phyloP scores from a whole-genome alignment of 805 yeast species.

The Isabelozyma heimii region DNA sequence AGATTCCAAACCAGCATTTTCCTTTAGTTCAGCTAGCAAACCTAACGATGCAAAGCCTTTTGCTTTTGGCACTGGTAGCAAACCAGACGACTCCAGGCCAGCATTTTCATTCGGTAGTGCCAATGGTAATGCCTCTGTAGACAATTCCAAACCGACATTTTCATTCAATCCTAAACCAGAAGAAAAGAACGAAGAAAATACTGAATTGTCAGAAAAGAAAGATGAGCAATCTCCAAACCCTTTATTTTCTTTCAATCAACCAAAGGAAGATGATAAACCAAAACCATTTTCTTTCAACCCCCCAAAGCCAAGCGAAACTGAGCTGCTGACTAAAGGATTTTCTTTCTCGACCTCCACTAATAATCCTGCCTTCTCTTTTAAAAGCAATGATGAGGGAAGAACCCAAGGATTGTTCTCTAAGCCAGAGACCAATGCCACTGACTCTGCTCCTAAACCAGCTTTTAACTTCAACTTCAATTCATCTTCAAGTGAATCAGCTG shows the following conservation, averaged over 20 bases:
- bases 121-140: conserved; percentile 2
- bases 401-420: background rate
- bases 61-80: conserved; percentile 10
- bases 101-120: conserved; percentile 15
- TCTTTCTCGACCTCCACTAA: conserved; percentile 9
- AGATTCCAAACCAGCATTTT: conserved; percentile 15
- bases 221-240: background rate
- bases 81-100: conserved; percentile 11
- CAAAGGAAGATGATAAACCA: background rate
- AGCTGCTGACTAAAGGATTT: conserved; percentile 6
- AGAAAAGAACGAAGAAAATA: conserved; percentile 1
- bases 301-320: background rate
- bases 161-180: conserved; percentile 1
- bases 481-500: background rate
- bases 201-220: background rate
- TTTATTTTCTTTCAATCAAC: conserved; percentile 5
- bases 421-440: conserved; percentile 4
- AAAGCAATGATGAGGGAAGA: conserved; percentile 7
- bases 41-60: conserved; percentile 13
- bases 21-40: conserved; percentile 10
- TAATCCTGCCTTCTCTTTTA: conserved; percentile 23
- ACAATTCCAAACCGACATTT: conserved; percentile 4
- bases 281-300: conserved; percentile 7
- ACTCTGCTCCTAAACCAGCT: conserved; percentile 15
- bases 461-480: conserved; percentile 5